Evolutionary conservation across 768 basidiomycete genomes (phyloP), one percentile per base, ranked within the genome.

Genomic region (Boletus insuetus): DNA sequence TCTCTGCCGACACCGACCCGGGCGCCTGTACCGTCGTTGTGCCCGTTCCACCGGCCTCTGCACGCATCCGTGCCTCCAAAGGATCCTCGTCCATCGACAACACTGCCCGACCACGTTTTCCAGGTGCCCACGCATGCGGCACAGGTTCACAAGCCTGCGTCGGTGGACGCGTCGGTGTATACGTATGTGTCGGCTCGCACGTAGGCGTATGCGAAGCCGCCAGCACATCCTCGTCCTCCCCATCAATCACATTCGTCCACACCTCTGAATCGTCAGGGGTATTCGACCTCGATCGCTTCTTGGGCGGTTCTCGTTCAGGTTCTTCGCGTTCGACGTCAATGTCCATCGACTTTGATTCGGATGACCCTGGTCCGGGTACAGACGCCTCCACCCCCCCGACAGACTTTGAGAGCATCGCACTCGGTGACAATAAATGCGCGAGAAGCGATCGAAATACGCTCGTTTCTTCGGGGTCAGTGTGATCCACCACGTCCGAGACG

Each of bases 401-500:
- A 29, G 29, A 29, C 29, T 29, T 29, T 29, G 49, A 22, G 37
- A 45, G 53, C 47, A 22, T 46, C 9, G 71, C 50, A 10, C 53
- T 49, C 6, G 79, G 78, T 1, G 76, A 71, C 12, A 91, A 73
- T 5, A 91, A 75, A 59, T 89, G 79, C 4, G 82, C 78, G 43
- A 91, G 79, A 8, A 92, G 75, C 0, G 82, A 78, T 22, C 87
- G 81, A 65, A 91, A 91, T 8, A 72, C 64, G 39, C 77, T 77
- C 0, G 84, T 77, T 64, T 91, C 89, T 53, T 81, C 78, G 0
- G 77, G 62, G 59, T 86, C 79, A 53, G 71, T 74, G 59, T 90
- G 88, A 65, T 91, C 82, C 17, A 91, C 90, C 4, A 89, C 84
- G 2, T 77, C 77, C 0, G 83, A 83, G 10, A 93, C 86, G 46